Conservation (phyloP, 2,329 filamentous ascomycete genomes). For the Periglandula ipomoeae region DNA sequence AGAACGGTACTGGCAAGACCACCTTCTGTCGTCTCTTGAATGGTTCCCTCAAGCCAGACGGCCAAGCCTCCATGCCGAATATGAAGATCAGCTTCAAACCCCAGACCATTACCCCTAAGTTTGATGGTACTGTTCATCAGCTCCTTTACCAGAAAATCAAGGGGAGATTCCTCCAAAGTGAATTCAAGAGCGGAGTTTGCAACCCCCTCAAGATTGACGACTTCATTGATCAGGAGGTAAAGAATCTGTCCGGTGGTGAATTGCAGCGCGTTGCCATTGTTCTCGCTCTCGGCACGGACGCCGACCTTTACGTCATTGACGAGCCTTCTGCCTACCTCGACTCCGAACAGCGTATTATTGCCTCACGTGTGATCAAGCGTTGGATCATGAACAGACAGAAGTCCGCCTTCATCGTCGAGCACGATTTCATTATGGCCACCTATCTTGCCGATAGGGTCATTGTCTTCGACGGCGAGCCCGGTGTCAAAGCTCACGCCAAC, state of each 20-base stretch:
- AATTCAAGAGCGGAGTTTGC: conserved; percentile 99
- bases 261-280: conserved; percentile 98
- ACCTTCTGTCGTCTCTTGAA: conserved; percentile 97
- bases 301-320: conserved; percentile 97
- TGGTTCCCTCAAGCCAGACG: conserved; percentile 86
- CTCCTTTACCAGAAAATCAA: conserved; percentile 99
- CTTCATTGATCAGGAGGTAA: conserved; percentile 99
- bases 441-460: conserved; percentile 85
- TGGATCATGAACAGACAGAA: conserved; percentile 99
- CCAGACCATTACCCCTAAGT: conserved; percentile 98
- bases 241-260: conserved; percentile 98
- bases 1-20: conserved; percentile 98
- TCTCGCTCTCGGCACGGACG: conserved; percentile 86
- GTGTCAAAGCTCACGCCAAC: conserved; percentile 80
- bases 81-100: conserved; percentile 99
- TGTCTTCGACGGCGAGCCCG: conserved; percentile 92
- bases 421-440: conserved; percentile 97
- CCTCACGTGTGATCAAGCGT: conserved; percentile 94
- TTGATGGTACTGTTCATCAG: conserved; percentile 91
- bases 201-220: conserved; percentile 99
- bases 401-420: conserved; percentile 97
- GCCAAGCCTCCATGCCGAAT: conserved; percentile 65
- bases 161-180: conserved; percentile 86
- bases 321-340: conserved; percentile 97
- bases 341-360: conserved; percentile 97